These are phyloP conservation scores for Colletotrichum eremochloae DNA, from an alignment of 2,329 filamentous ascomycete species.

Conservation along the genomic window DNA sequence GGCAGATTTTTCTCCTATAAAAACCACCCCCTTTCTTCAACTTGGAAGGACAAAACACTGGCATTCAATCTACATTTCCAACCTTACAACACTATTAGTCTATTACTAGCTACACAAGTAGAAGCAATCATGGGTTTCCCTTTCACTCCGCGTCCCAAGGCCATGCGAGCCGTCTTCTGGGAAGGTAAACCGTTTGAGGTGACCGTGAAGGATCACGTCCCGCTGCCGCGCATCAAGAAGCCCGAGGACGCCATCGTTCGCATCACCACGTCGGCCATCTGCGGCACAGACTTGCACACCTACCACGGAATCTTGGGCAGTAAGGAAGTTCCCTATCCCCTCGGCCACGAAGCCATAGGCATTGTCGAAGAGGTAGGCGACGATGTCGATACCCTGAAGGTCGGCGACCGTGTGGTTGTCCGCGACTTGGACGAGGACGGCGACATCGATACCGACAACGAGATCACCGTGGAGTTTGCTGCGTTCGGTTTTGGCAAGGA, in stretches of 20 bases:
- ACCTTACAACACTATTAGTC: not conserved
- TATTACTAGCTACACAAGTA: not conserved
- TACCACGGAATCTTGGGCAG: conserved; percentile 48
- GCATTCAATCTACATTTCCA: too few species aligned
- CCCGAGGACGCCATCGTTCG: conserved; percentile 53
- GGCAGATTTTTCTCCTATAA: not conserved
- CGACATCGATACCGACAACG: conserved; percentile 7
- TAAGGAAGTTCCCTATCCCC: conserved; percentile 42
- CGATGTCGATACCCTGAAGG: conserved; percentile 50
- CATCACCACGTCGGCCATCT: conserved; percentile 52
- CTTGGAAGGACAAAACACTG: not conserved
- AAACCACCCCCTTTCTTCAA: not conserved
- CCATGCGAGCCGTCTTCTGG: conserved; percentile 41
- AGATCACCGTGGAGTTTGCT: not conserved
- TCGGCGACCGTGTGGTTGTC: conserved; percentile 57
- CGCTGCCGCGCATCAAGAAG: conserved; percentile 40
- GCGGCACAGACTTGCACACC: conserved; percentile 53
- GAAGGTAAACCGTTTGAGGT: conserved; percentile 45
- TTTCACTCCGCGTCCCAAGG: conserved; percentile 7
- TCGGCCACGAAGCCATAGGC: conserved; percentile 60
- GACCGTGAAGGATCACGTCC: conserved; percentile 40
- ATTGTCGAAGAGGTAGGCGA: conserved; percentile 52
- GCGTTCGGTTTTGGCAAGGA: conserved; percentile 13
- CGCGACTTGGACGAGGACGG: conserved; percentile 44
- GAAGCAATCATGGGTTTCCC: conserved; percentile 5